Base-by-base conservation (phyloP, 805 yeast genomes). In the Nakazawaea laoshanensis region DNA sequence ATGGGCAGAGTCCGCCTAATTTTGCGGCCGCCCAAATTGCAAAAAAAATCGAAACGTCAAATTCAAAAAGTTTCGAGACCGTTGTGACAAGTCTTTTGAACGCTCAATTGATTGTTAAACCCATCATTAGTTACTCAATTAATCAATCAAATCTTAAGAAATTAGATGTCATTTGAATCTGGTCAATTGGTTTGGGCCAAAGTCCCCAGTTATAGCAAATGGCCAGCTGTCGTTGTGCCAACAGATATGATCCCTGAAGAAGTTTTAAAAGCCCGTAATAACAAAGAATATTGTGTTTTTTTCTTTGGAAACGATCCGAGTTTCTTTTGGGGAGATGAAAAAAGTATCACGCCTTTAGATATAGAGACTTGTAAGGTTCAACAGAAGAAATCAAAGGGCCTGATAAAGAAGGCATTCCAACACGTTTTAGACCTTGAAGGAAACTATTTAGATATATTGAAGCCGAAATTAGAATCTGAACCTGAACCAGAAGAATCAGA, bases 211-310 rank as follows among this genome's bases (percentile, higher is more conserved):
- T 67, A 52, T 42, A 65, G 68, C 2, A 59, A 63, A 11, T 67
- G 74, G 74, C 74, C 74, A 6, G 62, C 69, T 10, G 61, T 65
- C 30, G 61, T 67, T 57, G 62, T 69, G 25, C 42, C 44, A 14
- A 37, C 31, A 13, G 38, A 34, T 11, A n/a, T 22, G n/a, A 24
- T 39, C 2, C 44, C 71, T 44, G 14, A 50, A 49, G 22, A 45
- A 57, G 44, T 54, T 61, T 11, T 66, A 27, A 29, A 20, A 15
- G 28, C 32, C 53, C 22, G 26, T n/a, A 18, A 25, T 3, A 31
- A 28, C 15, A 36, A 61, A 13, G 21, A 27, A n/a, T 48, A 44
- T 38, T 64, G 69, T 43, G 69, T 63, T 11, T 59, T 62, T 14
- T 64, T 63, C 46, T 61, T 63, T 27, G 68, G 68, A 5, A 67